Conservation (phyloP, 169 alveolate species). For the Plasmodium blacklocki region DNA sequence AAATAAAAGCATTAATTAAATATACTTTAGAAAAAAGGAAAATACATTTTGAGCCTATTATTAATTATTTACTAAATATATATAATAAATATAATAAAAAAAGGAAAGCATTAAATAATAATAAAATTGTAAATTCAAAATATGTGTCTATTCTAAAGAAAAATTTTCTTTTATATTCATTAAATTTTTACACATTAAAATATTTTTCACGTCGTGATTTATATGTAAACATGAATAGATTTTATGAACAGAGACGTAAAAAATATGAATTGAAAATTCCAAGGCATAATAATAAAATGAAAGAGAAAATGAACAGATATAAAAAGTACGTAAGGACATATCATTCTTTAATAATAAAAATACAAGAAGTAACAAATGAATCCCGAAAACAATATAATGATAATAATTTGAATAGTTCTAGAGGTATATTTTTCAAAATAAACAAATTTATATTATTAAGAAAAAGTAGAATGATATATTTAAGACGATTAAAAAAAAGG, state of each 20-base stretch:
- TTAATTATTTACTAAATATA: slow-evolving; percentile 30
- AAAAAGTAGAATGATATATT: slow-evolving; percentile 12
- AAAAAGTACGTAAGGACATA: neutral
- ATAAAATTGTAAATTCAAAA: neutral
- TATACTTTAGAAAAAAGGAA: slow-evolving; percentile 46
- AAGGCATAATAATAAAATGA: neutral
- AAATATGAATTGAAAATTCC: slow-evolving; percentile 34
- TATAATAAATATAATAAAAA: slow-evolving; percentile 42
- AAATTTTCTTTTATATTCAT: slow-evolving; percentile 46
- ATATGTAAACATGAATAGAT: neutral
- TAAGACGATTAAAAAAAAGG: neutral
- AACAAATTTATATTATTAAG: slow-evolving; percentile 12
- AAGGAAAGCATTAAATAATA: neutral
- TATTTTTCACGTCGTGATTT: slow-evolving; percentile 32
- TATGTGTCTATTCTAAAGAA: slow-evolving; percentile 23
- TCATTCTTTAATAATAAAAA: neutral
- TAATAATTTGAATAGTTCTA: too few species aligned
- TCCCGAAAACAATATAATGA: neutral
- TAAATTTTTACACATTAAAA: slow-evolving; percentile 30
- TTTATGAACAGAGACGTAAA: neutral
- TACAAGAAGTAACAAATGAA: neutral
- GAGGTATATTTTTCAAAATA: neutral
- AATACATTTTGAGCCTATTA: slow-evolving; percentile 11
- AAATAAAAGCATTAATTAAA: slow-evolving; percentile 31
- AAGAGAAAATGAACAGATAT: neutral